A percentile compares a stretch with the other conserved stretches of the same genome.
Evolutionary conservation across 192 early-diverging fungal genomes (phyloP).

Genomic region (Diversispora epigaea): DNA sequence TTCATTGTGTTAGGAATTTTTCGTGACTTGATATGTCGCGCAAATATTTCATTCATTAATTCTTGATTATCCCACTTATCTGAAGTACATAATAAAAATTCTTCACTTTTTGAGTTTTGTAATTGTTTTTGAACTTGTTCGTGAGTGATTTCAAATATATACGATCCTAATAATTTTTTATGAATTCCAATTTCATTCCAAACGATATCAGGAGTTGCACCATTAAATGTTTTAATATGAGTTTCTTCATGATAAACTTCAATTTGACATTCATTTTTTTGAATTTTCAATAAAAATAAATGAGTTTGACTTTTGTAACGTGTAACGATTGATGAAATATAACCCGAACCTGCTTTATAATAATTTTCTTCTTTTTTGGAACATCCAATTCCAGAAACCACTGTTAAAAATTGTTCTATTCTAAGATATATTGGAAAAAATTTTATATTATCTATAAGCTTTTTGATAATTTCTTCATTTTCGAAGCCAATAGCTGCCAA

Average conservation of each 20-base stretch:
- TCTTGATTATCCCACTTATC: neutral
- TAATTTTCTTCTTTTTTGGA: neutral
- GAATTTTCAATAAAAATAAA: neutral
- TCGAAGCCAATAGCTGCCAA: neutral
- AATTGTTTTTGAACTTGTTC: neutral
- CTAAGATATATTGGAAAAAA: neutral
- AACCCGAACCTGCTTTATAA: neutral
- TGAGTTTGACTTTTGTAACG: neutral
- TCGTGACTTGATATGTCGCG: neutral
- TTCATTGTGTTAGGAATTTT: neutral
- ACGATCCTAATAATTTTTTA: too few species aligned
- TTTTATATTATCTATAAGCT: neutral
- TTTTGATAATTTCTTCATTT: neutral
- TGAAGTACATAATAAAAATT: neutral
- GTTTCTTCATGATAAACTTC: neutral
- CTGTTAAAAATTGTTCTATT: too few species aligned
- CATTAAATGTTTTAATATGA: neutral
- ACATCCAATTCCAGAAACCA: neutral
- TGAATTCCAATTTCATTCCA: neutral
- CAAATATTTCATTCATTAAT: neutral
- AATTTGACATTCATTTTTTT: neutral
- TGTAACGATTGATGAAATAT: too few species aligned
- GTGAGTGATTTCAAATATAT: neutral
- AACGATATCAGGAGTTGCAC: neutral
- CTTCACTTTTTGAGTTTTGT: neutral